phyloP scores from a whole-genome alignment of 257 asterid genomes.

The Avicennia marina region DNA sequence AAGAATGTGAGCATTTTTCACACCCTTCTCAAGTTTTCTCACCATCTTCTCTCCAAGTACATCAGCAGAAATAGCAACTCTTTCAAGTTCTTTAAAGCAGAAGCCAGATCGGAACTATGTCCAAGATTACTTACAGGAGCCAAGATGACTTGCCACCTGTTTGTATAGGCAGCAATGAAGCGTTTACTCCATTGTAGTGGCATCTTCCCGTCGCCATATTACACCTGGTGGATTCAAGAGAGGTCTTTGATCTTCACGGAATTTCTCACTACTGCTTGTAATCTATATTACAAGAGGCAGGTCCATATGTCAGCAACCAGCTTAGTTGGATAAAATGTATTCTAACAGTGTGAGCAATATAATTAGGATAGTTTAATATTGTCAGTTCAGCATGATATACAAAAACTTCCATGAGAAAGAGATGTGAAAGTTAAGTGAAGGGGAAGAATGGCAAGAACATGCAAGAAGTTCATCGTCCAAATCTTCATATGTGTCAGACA shows the following conservation, averaged over 20 bases:
- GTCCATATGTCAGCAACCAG: neutral
- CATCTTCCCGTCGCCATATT: too few relatives aligned
- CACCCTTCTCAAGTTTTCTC: neutral
- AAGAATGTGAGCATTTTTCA: neutral
- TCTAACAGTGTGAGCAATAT: neutral
- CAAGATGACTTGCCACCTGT: conserved; percentile 39
- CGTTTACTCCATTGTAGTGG: too few relatives aligned
- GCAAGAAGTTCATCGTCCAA: conserved; percentile 16
- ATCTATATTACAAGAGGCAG: conserved; percentile 17
- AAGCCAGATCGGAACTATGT: too few relatives aligned
- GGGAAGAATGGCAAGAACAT: conserved; percentile 3
- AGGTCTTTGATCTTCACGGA: too few relatives aligned
- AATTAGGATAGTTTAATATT: neutral
- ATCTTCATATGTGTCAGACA: conserved; percentile 16
- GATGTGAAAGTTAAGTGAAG: neutral
- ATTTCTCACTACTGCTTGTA: neutral
- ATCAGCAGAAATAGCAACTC: neutral
- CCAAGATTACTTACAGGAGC: conserved; percentile 24
- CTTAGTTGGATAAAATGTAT: neutral
- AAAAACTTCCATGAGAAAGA: neutral
- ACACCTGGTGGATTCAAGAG: too few relatives aligned
- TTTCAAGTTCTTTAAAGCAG: too few relatives aligned
- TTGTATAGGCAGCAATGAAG: too few relatives aligned
- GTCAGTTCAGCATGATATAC: neutral
- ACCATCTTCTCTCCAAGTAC: neutral